Conservation (phyloP, 371 early-diverging fungal genomes). For the Gilbertella persicaria region DNA sequence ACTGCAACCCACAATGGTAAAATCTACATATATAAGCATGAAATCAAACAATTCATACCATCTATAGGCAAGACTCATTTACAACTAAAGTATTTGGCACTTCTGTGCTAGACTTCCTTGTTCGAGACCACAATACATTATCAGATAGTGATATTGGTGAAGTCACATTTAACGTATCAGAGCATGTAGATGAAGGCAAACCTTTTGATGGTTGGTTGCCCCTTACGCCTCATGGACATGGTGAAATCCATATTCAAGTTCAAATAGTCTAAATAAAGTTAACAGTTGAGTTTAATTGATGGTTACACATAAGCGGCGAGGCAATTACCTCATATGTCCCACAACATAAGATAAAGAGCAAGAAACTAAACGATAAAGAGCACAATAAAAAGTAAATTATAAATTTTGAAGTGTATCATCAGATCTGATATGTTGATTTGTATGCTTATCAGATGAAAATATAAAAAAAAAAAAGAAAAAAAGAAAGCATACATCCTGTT, state of each 20-base stretch:
- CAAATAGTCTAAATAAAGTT: constrained; percentile 17
- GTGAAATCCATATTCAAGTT: constrained; percentile 18
- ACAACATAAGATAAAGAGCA: too few relatives aligned
- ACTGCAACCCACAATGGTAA: constrained; percentile 62
- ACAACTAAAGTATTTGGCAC: constrained; percentile 31
- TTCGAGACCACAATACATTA: constrained; percentile 61
- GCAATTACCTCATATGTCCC: too few relatives aligned
- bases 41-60: not conserved
- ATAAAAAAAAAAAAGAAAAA: too few relatives aligned
- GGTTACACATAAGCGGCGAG: too few relatives aligned
- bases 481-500: too few relatives aligned
- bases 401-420: too few relatives aligned
- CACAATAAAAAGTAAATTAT: too few relatives aligned
- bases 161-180: constrained; percentile 43
- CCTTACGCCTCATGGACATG: constrained; percentile 17
- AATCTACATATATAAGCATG: not conserved
- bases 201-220: constrained; percentile 24
- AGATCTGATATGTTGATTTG: too few relatives aligned
- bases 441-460: too few relatives aligned
- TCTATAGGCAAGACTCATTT: constrained; percentile 30
- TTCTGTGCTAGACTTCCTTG: constrained; percentile 41
- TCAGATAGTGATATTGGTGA: constrained; percentile 59
- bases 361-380: too few relatives aligned
- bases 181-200: constrained; percentile 28
- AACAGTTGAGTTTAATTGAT: too few relatives aligned